Base-by-base conservation (phyloP, 2,329 filamentous ascomycete genomes). In the Exophiala aquamarina region DNA sequence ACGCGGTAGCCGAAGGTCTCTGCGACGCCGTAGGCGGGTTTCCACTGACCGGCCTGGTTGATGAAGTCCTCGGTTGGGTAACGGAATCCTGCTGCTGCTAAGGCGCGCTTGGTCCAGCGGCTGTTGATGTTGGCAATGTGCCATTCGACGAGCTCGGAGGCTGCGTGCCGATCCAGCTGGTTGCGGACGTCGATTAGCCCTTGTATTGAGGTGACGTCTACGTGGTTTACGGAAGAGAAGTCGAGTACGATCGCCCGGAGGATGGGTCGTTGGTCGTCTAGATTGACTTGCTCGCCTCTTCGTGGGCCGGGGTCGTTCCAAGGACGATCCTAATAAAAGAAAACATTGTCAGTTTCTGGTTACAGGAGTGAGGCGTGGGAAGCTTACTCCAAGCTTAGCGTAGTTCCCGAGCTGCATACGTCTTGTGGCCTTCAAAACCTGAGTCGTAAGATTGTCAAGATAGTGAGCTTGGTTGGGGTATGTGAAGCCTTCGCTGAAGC, bases 121-220 rank as follows among this genome's bases (percentile, higher is more conserved):
- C 93, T 96, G 71, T 85, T 90, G 71, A 97, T 87, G 68, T 84
- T 86, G n/a, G 91, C 89, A 55, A 97, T 85, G 68, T 97, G 93
- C 91, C 92, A 97, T 65, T 96, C 89, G 3, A 97, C 91, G 2
- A 78, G 75, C 14, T 90, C 83, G 0, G 92, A 92, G 0, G 85
- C 68, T 1, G 89, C 81, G 63, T 95, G 94, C 14, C 83, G 78
- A 66, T 96, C 92, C 19, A 97, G 82, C 64, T 96, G 91, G 66
- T 95, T 95, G 61, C 92, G 88, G 1, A 96, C 86, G 61, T 97
- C 93, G 61, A 97, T 94, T 29, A 97, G 76, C 59, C 89, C 85
- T 69, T 97, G 93, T 2, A 96, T 81, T 0, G 89, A 93, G 1
- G 93, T 96, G 49, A 95, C 83, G 62, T 97, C 93, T 49, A 96